Conservation (phyloP, 371 early-diverging fungal genomes). For the Fennellomyces sp. region DNA sequence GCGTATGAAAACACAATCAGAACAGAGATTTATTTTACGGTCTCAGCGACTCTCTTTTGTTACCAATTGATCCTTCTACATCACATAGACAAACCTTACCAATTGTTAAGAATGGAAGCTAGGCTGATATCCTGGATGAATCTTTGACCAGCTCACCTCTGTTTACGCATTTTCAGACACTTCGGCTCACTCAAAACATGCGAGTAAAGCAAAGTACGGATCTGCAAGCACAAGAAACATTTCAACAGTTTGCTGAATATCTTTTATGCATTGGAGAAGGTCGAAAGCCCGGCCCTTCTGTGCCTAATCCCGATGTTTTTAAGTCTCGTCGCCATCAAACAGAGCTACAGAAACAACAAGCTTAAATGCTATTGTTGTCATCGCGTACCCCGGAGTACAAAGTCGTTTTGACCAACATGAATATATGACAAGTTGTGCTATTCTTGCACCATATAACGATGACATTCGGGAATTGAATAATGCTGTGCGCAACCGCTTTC, state of each 20-base stretch:
- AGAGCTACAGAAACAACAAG: not conserved
- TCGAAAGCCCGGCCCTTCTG: not conserved
- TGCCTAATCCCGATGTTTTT: not conserved
- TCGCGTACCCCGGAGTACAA: too few species aligned
- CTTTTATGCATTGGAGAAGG: not conserved
- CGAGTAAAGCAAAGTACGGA: constrained; percentile 4
- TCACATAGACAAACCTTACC: constrained; percentile 12
- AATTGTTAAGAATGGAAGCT: not conserved
- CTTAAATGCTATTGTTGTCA: not conserved
- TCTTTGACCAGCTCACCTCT: constrained; percentile 1
- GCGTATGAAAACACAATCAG: too few species aligned
- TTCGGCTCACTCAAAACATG: constrained; percentile 15
- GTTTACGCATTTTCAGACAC: not conserved
- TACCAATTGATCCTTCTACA: too few species aligned
- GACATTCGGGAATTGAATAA: too few species aligned
- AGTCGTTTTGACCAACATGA: too few species aligned
- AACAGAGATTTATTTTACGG: too few species aligned
- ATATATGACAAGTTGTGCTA: too few species aligned
- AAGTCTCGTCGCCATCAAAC: too few species aligned
- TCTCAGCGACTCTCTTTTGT: too few species aligned
- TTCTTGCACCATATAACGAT: too few species aligned
- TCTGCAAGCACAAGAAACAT: too few species aligned
- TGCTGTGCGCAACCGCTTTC: too few species aligned
- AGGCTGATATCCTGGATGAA: not conserved
- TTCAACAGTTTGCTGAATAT: not conserved